Evolutionary conservation across 2,329 filamentous ascomycete species (phyloP), one percentile per base, ranked within the genome.

Genomic region (Trichoderma aggressivum): DNA sequence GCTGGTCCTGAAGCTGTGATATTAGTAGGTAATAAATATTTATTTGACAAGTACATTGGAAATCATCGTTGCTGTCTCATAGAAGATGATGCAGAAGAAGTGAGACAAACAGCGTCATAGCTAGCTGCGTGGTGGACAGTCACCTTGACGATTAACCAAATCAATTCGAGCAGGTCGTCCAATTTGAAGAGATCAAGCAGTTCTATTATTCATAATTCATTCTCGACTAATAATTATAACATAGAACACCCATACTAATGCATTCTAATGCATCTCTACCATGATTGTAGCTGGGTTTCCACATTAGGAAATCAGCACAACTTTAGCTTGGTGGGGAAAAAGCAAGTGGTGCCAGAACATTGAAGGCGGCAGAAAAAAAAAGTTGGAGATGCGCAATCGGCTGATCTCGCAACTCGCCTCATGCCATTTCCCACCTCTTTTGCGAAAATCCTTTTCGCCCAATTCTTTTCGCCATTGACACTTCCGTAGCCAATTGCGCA

Each of bases 301-400:
- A 58, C 14, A 56, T 63, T 70, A 58, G 67, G 67, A 55, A 70
- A 63, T 63, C 36, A 24, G 39, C 39, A 50, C 58, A 21, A 56
- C 59, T 32, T 16, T 63, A 55, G 59, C 67, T 63, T 56, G 43
- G 67, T 70, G 58, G 66, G 56, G 66, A 36, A 43, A 43, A n/a
- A 16, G 56, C 55, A 53, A 36, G 63, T 56, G 63, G 63, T 56
- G 47, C 32, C 47, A 56, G 34, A 50, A 18, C 32, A 18, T 39
- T 30, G n/a, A 39, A 30, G 34, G 50, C 50, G 63, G 50, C 63
- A 58, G 53, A 53, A 55, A 56, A 72, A 71, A 72, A 72, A 72
- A 72, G 70, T 72, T 72, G n/a, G 50, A 70, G 58, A 64, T 63
- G 70, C 63, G 66, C 66, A 47, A 70, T 72, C 65, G 70, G 66